These are phyloP conservation scores for Colletotrichum somersetense DNA, from an alignment of 2,329 filamentous ascomycete species.

Conservation along the genomic window DNA sequence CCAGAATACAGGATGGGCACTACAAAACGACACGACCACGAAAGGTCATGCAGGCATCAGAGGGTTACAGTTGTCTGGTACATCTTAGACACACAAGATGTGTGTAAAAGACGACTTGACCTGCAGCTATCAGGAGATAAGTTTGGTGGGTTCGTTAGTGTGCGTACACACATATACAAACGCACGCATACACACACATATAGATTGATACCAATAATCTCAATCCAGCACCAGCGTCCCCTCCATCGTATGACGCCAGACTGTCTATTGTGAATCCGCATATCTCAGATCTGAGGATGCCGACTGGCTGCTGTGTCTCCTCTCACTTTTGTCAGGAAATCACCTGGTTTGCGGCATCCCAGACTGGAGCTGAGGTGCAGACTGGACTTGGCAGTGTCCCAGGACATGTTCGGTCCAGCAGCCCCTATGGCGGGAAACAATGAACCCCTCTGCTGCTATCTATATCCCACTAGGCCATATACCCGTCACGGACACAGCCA, in stretches of 20 bases:
- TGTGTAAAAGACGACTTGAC: background rate
- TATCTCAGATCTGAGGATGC: background rate
- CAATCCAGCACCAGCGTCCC: background rate
- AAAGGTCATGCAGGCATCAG: background rate
- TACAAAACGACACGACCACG: background rate
- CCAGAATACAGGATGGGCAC: conserved; percentile 13
- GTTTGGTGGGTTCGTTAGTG: conserved; percentile 10
- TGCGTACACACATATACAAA: background rate
- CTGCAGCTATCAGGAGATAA: conserved; percentile 12
- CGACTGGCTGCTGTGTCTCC: background rate
- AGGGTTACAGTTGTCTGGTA: conserved; percentile 5
- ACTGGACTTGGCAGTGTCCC: background rate
- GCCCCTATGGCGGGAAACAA: background rate
- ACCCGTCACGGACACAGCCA: background rate
- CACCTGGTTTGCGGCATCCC: background rate
- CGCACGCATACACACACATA: conserved; percentile 1
- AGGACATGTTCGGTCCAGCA: background rate
- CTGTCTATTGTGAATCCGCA: background rate
- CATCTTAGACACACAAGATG: conserved; percentile 1
- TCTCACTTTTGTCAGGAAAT: background rate
- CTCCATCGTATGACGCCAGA: background rate
- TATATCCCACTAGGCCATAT: background rate
- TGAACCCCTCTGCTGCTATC: background rate
- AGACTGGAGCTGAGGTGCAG: background rate
- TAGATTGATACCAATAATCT: conserved; percentile 33